phyloP scores from a whole-genome alignment of 139 green algal species.

The Chlorella sp. region DNA sequence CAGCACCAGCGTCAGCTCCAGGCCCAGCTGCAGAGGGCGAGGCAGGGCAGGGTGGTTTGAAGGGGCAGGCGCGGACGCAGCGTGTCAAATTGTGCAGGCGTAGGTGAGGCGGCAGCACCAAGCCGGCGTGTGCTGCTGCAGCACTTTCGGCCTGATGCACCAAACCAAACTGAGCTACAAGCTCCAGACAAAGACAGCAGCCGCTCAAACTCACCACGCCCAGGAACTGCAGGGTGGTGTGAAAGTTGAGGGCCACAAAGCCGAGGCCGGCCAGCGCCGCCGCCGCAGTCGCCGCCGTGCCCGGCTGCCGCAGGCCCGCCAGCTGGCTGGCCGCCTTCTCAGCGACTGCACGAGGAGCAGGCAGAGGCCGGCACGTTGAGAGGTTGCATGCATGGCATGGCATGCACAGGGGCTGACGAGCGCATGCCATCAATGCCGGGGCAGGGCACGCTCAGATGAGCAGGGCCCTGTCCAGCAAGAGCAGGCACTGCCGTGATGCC shows the following conservation, averaged over 20 bases:
- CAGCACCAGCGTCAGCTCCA: slow-evolving; percentile 42
- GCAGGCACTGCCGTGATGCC: too few species aligned
- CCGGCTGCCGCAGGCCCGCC: not conserved
- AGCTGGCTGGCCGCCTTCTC: slow-evolving; percentile 33
- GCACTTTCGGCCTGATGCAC: too few species aligned
- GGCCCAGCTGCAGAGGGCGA: slow-evolving; percentile 31
- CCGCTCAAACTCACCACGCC: slow-evolving; percentile 38
- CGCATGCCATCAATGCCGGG: not conserved
- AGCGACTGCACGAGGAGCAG: slow-evolving; percentile 4
- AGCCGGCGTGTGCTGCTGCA: too few species aligned
- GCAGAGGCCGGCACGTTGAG: not conserved
- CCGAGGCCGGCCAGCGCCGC: slow-evolving; percentile 1
- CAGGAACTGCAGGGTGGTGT: slow-evolving; percentile 53
- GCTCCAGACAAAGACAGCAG: not conserved
- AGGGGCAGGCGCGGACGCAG: too few species aligned
- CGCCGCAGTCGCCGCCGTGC: slow-evolving; percentile 10
- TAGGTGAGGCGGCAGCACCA: too few species aligned
- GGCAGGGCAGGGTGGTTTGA: not conserved
- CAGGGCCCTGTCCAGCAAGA: too few species aligned
- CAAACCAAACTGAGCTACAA: too few species aligned
- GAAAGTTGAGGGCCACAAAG: slow-evolving; percentile 47
- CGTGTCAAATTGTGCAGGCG: too few species aligned
- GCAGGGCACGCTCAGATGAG: too few species aligned
- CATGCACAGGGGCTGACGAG: not conserved
- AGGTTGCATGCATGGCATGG: not conserved